Evolutionary conservation across 2,329 filamentous ascomycete species (phyloP).

Genomic region (Fusarium sp.): DNA sequence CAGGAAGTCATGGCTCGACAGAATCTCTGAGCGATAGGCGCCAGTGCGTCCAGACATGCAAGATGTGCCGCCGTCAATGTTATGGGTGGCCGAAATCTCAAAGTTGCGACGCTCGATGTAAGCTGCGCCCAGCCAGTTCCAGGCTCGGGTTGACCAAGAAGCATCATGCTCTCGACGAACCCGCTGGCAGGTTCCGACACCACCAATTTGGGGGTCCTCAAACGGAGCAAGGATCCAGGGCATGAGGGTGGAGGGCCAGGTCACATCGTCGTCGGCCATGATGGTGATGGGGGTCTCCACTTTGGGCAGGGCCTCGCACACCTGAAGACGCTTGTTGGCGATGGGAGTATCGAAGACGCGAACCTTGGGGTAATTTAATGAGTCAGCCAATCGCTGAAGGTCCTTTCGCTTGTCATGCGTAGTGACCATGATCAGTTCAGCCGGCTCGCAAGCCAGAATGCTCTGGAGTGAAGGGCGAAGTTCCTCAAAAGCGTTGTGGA

Average conservation of each 20-base stretch:
- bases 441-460: constrained; percentile 73
- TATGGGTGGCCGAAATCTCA: constrained; percentile 93
- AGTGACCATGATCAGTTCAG: constrained; percentile 83
- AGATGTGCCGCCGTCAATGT: constrained; percentile 93
- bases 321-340: constrained; percentile 94
- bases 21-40: constrained; percentile 87
- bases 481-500: constrained; percentile 85
- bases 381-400: constrained; percentile 70
- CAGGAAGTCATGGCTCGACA: constrained; percentile 84
- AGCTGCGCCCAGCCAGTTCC: constrained; percentile 88
- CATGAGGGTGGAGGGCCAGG: constrained; percentile 84
- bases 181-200: constrained; percentile 90
- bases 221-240: constrained; percentile 94
- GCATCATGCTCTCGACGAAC: constrained; percentile 72
- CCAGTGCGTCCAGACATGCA: constrained; percentile 96
- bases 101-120: constrained; percentile 96
- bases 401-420: constrained; percentile 78
- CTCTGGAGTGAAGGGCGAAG: constrained; percentile 81
- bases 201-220: constrained; percentile 81
- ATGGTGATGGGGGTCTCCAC: constrained; percentile 85
- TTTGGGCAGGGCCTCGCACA: constrained; percentile 87
- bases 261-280: constrained; percentile 95
- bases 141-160: constrained; percentile 69
- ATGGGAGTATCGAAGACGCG: constrained; percentile 79
- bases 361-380: constrained; percentile 67